Conservation (phyloP, 139 green algal genomes). For the Astrephomene gubernaculifera region DNA sequence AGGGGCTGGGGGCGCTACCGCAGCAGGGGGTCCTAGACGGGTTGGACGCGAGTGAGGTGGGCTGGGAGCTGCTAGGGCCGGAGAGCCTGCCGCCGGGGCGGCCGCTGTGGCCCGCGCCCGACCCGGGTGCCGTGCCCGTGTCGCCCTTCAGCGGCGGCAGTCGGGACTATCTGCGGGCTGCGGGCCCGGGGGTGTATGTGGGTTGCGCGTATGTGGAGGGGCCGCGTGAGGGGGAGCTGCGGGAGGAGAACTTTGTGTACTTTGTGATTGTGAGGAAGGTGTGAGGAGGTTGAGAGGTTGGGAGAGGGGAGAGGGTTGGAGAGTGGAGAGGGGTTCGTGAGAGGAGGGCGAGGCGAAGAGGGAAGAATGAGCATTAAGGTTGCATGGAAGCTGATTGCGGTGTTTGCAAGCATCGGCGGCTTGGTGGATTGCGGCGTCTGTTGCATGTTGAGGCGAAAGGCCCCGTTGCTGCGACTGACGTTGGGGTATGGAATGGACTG, state of each 20-base stretch:
- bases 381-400: too few relatives aligned
- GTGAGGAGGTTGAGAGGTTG: not conserved
- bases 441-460: too few relatives aligned
- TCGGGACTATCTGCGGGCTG: conserved; percentile 59
- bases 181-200: conserved; percentile 62
- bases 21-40: not conserved
- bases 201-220: conserved; percentile 57
- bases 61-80: conserved; percentile 20
- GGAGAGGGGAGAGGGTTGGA: not conserved
- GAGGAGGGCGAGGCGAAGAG: too few relatives aligned
- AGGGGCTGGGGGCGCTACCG: too few relatives aligned
- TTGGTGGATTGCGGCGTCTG: too few relatives aligned
- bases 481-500: too few relatives aligned
- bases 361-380: too few relatives aligned
- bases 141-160: conserved; percentile 51
- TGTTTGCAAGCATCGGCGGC: too few relatives aligned
- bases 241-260: conserved; percentile 60
- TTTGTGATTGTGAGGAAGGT: conserved; percentile 52
- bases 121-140: not conserved
- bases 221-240: not conserved
- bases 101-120: conserved; percentile 31
- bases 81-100: conserved; percentile 11
- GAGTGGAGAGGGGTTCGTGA: too few relatives aligned
- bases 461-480: too few relatives aligned
- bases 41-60: not conserved